Conservation (phyloP, 352 stramenopile species). For the Phytophthora hibernalis region DNA sequence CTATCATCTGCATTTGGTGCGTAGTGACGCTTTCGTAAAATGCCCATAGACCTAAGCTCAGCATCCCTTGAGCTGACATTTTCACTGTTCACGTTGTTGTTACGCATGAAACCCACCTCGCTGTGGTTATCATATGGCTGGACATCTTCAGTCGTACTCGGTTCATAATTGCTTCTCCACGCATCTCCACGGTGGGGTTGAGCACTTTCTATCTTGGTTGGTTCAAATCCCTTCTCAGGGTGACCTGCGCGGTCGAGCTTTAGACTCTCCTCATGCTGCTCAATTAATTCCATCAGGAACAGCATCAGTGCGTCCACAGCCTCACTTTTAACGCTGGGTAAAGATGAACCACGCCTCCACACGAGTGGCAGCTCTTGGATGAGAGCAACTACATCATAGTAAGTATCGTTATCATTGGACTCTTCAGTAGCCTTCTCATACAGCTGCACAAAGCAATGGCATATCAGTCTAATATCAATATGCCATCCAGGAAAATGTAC, state of each 20-base stretch:
- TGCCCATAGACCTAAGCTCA: conserved; percentile 32
- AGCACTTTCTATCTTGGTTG: conserved; percentile 2
- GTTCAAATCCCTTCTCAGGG: conserved; percentile 18
- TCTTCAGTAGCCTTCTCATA: conserved; percentile 26
- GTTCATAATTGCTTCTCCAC: background rate
- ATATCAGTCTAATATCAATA: conserved; percentile 15
- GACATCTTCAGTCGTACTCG: background rate
- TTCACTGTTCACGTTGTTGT: background rate
- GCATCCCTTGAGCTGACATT: conserved; percentile 17
- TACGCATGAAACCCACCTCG: conserved; percentile 1
- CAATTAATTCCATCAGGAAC: conserved; percentile 50
- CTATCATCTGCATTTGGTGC: conserved; percentile 22
- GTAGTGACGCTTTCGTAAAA: conserved; percentile 45
- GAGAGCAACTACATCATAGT: conserved; percentile 46
- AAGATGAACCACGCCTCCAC: conserved; percentile 29
- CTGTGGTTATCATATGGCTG: background rate
- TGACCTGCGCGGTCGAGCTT: conserved; percentile 24
- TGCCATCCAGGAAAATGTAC: conserved; percentile 6
- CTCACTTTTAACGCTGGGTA: conserved; percentile 44
- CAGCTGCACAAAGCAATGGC: conserved; percentile 28
- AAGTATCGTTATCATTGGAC: conserved; percentile 19
- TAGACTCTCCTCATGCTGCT: conserved; percentile 43
- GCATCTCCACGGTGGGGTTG: conserved; percentile 1
- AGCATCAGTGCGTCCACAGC: conserved; percentile 50
- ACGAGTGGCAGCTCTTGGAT: conserved; percentile 53